Base-by-base conservation (phyloP, 1,139 yeast species). In the Scheffersomyces titani region DNA sequence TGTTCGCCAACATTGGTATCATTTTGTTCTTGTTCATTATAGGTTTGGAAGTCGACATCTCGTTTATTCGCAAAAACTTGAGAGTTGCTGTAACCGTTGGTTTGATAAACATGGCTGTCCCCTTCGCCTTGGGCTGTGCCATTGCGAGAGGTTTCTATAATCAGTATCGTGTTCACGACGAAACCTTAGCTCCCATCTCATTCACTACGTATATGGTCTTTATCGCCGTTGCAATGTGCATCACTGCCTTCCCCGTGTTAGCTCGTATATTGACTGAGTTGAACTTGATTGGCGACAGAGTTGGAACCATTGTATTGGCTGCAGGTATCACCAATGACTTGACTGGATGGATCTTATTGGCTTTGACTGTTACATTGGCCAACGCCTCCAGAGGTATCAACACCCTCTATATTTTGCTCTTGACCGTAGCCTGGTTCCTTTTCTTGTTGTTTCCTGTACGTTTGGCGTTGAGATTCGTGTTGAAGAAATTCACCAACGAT, bases 311-410 rank as follows among this genome's bases (percentile, higher is more conserved):
- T 54, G 94, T 88, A 16, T 75, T 90, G 55, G 89, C 93, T 3
- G 94, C 96, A 1, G 96, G 96, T 53, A 88, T 89, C 57, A 82
- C 87, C 51, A 90, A 90, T 67, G 96, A 90, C 68, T 82, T 90
- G 63, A 70, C 88, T n/a, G 96, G 96, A 3, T 90, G 96, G 96
- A 84, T 89, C 57, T 74, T 90, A 55, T 79, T 90, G 60, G 96
- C 96, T 0, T 76, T 90, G 59, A 85, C 88, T 54, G 88, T 90
- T 52, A 89, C 93, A 16, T 76, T 90, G 59, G 92, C 93, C 7
- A 89, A 88, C 68, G 78, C 93, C 1, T 82, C 85, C n/a, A 80
- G 83, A 51, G 88, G 90, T 0, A 83, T 88, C 49, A 83, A 83
- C 58, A 87, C 92, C 0, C 83, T 88, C 5, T 90, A 88, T 70